Base-by-base conservation (phyloP, 2,329 filamentous ascomycete genomes). In the Blastomyces percursus region DNA sequence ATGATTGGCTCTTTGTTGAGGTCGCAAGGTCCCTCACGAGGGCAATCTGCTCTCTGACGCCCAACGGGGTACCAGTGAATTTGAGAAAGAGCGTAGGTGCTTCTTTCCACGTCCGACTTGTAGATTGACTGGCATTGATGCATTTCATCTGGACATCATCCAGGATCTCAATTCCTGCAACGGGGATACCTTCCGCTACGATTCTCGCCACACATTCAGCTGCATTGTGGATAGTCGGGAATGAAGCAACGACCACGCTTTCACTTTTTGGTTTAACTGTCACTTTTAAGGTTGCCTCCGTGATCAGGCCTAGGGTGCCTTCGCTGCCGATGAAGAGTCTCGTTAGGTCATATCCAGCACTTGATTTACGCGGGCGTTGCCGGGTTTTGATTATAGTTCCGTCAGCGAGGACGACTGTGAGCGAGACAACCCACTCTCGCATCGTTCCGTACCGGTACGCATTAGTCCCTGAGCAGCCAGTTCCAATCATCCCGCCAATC, bases 401-500 rank as follows among this genome's bases (percentile, higher is more conserved):
- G 74, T 96, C 92, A 21, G 91, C 91, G 69, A 96, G 81, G 12
- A 96, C 91, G 3, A 96, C 90, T 0, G 91, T 96, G 67, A 96
- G 77, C 61, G 84, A 88, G 27, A 96, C 78, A 14, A 96, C 92
- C 91, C 91, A 96, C 72, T 96, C 91, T 66, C 90, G 86, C 91
- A 96, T 96, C 1, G 91, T 96, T 65, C 91, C 92, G 74, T 96
- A 96, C 63, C 91, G 83, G 78, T 95, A 96, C 19, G 91, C 87
- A 73, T 96, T 96, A 16, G 91, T 96, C 64, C 91, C 91, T 4
- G 78, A 80, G 66, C 79, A 81, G 55, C 78, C 78, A 11, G 79
- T 81, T 11, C 78, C 78, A 12, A 81, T 76, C 79, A 81, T 81
- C 62, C 91, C 91, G 63, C 91, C 91, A 69, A 96, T 96, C 86